phyloP scores from a whole-genome alignment of 805 yeast genomes.

The Wickerhamiella domercqiae region DNA sequence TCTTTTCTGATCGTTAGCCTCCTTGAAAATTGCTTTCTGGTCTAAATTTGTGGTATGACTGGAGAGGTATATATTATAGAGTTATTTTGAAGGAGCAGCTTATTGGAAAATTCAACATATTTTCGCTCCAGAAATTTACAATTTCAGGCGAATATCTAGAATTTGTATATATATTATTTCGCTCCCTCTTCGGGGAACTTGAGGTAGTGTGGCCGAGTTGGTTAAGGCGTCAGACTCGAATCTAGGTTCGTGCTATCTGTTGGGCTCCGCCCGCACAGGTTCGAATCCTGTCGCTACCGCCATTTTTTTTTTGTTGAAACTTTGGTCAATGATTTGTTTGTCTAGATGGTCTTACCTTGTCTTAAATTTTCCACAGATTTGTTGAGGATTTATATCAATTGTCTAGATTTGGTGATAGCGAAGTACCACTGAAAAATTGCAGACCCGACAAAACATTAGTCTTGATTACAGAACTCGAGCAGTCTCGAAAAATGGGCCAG shows the following conservation, averaged over 20 bases:
- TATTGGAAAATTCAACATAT: too few species aligned
- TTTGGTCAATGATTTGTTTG: neutral
- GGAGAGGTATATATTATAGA: too few species aligned
- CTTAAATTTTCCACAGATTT: neutral
- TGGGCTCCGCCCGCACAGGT: conserved; percentile 21
- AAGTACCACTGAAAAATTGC: neutral
- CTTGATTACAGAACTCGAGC: neutral
- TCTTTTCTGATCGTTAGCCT: too few species aligned
- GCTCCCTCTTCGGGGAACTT: too few species aligned
- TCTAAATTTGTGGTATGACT: too few species aligned
- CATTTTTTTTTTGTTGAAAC: conserved; percentile 4
- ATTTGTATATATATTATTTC: too few species aligned
- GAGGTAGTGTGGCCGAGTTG: conserved; percentile 19
- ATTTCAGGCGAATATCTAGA: too few species aligned
- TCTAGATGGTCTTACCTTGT: neutral
- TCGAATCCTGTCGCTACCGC: conserved; percentile 20
- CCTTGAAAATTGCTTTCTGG: too few species aligned
- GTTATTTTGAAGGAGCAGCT: too few species aligned
- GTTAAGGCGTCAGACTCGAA: conserved; percentile 20
- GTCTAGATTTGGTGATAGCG: neutral
- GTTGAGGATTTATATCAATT: neutral
- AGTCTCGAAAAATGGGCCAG: conserved; percentile 9
- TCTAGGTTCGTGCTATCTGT: conserved; percentile 12
- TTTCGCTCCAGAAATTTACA: too few species aligned
- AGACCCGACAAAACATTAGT: neutral